Conservation (phyloP, 164 flowering plant genomes). For the Paratinospora sagittata region DNA sequence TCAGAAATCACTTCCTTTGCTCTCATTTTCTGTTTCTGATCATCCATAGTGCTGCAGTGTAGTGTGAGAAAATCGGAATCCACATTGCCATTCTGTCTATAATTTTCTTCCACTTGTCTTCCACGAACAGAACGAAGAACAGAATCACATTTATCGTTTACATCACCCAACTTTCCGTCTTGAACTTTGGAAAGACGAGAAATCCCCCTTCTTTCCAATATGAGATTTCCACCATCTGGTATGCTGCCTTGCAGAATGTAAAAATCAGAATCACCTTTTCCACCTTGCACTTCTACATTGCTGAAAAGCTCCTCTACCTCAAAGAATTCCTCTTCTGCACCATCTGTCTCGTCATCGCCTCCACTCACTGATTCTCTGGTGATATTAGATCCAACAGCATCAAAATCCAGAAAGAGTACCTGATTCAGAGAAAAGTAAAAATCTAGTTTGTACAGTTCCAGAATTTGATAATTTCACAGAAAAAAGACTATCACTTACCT, state of each 20-base stretch:
- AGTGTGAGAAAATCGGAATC: conserved; percentile 18
- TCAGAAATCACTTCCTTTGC: conserved; percentile 12
- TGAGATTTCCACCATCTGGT: conserved; percentile 5
- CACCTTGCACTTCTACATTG: conserved; percentile 49
- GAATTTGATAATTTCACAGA: conserved; percentile 14
- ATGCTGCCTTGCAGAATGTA: conserved; percentile 14
- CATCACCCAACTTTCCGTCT: conserved; percentile 5
- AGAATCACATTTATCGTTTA: conserved; percentile 24
- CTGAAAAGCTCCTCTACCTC: conserved; percentile 95
- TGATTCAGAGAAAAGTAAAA: conserved; percentile 46
- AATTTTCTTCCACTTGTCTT: conserved; percentile 4
- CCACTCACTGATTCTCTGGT: conserved; percentile 36
- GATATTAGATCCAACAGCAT: conserved; percentile 47
- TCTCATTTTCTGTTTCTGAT: conserved; percentile 14
- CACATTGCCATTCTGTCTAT: not conserved
- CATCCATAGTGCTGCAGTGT: conserved; percentile 2
- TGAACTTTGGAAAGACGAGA: not conserved
- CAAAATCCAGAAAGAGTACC: conserved; percentile 72
- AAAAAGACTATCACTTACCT: conserved; percentile 46
- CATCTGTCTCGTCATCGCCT: conserved; percentile 54
- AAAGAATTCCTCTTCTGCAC: conserved; percentile 78
- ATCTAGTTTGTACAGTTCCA: conserved; percentile 38
- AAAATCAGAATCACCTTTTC: conserved; percentile 32
- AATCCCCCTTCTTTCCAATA: conserved; percentile 3
- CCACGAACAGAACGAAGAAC: conserved; percentile 10